These are phyloP conservation scores for Phytophthora sp. DNA, from an alignment of 352 stramenopile species.

Conservation along the genomic window DNA sequence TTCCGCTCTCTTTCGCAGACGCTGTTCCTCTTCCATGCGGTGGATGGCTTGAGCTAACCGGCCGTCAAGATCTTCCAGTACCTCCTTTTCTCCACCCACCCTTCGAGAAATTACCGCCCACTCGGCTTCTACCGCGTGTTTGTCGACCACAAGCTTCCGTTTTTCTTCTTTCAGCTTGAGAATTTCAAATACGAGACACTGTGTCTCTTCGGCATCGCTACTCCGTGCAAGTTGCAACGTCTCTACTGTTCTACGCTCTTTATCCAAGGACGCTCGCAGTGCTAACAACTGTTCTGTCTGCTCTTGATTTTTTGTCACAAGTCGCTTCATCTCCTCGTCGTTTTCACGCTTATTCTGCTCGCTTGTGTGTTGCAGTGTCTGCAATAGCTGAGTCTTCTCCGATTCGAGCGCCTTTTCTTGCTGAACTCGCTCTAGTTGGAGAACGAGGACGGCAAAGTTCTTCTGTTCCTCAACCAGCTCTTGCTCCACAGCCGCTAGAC, in stretches of 20 bases:
- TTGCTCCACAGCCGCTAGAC: conserved; percentile 62
- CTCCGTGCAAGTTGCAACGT: conserved; percentile 31
- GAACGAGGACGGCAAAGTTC: conserved; percentile 70
- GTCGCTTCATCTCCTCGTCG: conserved; percentile 12
- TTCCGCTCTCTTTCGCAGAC: conserved; percentile 42
- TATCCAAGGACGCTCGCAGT: conserved; percentile 55
- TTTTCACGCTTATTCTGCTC: conserved; percentile 15
- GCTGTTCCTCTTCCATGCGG: conserved; percentile 63
- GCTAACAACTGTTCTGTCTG: conserved; percentile 58
- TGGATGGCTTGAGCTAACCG: conserved; percentile 59
- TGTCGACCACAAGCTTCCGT: conserved; percentile 33
- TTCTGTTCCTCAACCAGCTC: conserved; percentile 74
- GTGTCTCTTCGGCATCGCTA: conserved; percentile 46
- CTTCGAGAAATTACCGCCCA: conserved; percentile 33
- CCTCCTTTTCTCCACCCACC: conserved; percentile 59
- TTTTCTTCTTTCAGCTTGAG: conserved; percentile 62
- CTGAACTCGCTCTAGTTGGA: conserved; percentile 60
- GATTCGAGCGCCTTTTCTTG: conserved; percentile 22
- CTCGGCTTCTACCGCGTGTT: conserved; percentile 36
- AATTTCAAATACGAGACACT: conserved; percentile 51
- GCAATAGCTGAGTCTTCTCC: conserved; percentile 7
- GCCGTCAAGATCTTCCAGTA: conserved; percentile 60
- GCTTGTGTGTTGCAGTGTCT: background rate
- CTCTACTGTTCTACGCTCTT: conserved; percentile 33
- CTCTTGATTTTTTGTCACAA: conserved; percentile 46